These are phyloP conservation scores for Cryphonectria parasitica DNA, from an alignment of 2,329 filamentous ascomycete species.

Conservation along the genomic window DNA sequence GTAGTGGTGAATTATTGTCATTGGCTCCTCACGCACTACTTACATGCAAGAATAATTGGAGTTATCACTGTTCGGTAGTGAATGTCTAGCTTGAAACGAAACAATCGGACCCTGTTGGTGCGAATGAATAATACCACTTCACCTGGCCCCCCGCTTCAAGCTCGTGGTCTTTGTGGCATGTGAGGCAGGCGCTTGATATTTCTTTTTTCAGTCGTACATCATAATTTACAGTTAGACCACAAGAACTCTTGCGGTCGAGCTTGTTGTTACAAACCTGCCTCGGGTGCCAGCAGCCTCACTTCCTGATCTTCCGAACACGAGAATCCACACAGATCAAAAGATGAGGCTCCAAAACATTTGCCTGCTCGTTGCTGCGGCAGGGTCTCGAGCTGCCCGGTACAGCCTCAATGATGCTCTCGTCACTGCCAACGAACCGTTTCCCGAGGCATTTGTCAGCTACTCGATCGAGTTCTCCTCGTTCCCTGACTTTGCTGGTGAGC, in stretches of 20 bases:
- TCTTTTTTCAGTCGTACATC: not conserved
- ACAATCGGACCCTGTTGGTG: not conserved
- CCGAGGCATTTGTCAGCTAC: constrained; percentile 46
- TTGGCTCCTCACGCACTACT: not conserved
- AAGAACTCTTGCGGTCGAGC: not conserved
- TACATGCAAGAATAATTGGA: not conserved
- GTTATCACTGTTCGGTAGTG: not conserved
- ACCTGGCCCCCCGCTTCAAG: not conserved
- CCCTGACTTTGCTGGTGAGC: constrained; percentile 38
- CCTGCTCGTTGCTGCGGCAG: constrained; percentile 8
- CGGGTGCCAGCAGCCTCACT: not conserved
- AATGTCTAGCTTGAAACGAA: not conserved
- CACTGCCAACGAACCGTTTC: constrained; percentile 37
- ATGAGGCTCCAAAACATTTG: constrained; percentile 11
- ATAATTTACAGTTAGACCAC: not conserved
- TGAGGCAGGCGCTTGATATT: too few relatives aligned
- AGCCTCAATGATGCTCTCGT: constrained; percentile 25
- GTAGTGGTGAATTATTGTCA: not conserved
- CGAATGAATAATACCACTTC: not conserved
- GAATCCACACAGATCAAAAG: not conserved
- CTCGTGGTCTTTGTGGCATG: not conserved
- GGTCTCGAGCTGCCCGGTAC: constrained; percentile 28
- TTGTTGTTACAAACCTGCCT: not conserved
- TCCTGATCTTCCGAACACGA: not conserved
- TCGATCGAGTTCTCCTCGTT: constrained; percentile 47